These are phyloP conservation scores for Cicer pinnatifidum DNA, from an alignment of 306 rosid species.

Conservation along the genomic window DNA sequence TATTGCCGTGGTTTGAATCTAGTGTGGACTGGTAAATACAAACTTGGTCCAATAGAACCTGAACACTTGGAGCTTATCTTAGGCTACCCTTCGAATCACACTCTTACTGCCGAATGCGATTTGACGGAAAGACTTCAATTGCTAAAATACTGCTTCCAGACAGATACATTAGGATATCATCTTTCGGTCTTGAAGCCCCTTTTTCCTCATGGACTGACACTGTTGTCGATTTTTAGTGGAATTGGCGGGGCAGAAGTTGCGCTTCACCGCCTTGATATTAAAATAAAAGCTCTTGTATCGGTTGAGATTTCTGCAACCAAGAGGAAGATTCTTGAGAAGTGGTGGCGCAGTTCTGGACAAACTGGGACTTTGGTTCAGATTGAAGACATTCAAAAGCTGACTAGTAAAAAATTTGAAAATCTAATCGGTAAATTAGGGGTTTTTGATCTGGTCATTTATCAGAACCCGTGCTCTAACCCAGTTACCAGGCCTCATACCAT, in stretches of 20 bases:
- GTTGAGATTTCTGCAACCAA: conserved; percentile 69
- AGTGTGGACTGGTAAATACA: conserved; percentile 71
- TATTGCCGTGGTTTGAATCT: conserved; percentile 69
- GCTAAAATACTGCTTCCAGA: conserved; percentile 78
- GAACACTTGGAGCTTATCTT: conserved; percentile 69
- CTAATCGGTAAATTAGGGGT: conserved; percentile 58
- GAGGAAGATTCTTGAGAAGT: conserved; percentile 72
- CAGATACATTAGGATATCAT: conserved; percentile 79
- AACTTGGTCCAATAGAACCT: conserved; percentile 65
- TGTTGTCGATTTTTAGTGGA: conserved; percentile 76
- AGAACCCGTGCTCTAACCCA: conserved; percentile 60
- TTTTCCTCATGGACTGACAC: conserved; percentile 70
- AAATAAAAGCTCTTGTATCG: conserved; percentile 68
- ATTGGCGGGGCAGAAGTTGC: conserved; percentile 90
- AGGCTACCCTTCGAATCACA: conserved; percentile 82
- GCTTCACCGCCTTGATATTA: conserved; percentile 75
- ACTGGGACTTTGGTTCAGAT: conserved; percentile 72
- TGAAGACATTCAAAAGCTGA: conserved; percentile 71
- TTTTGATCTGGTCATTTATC: conserved; percentile 77
- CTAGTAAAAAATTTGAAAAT: conserved; percentile 60
- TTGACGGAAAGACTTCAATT: conserved; percentile 61
- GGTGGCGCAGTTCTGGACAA: conserved; percentile 80
- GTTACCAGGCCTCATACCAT: conserved; percentile 41
- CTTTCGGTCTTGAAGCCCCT: conserved; percentile 71
- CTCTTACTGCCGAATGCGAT: conserved; percentile 52